phyloP scores from a whole-genome alignment of 73 alveolate species.

The Paramecium caudatum region DNA sequence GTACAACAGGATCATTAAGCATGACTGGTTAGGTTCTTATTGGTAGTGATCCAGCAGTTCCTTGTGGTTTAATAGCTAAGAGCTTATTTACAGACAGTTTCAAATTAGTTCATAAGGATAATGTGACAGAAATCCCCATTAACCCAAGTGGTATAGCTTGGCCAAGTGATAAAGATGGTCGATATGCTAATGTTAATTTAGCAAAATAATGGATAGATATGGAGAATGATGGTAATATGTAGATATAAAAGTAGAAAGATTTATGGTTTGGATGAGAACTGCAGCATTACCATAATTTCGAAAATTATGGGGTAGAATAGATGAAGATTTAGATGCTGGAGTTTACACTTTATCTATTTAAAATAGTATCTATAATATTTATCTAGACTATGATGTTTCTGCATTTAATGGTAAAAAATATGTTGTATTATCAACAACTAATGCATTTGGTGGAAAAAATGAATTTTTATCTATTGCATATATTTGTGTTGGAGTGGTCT shows the following conservation, averaged over 20 bases:
- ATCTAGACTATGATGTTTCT: constrained; percentile 84
- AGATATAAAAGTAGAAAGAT: constrained; percentile 77
- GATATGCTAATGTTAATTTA: constrained; percentile 72
- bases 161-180: constrained; percentile 86
- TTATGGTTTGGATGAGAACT: constrained; percentile 96
- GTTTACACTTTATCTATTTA: not conserved
- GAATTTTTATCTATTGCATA: constrained; percentile 84
- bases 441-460: constrained; percentile 91
- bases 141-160: constrained; percentile 85
- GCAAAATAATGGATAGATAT: constrained; percentile 84
- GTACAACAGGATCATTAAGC: constrained; percentile 4
- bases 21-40: constrained; percentile 12
- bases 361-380: constrained; percentile 48
- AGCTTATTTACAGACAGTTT: constrained; percentile 85
- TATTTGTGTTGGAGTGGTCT: constrained; percentile 86
- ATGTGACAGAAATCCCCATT: not conserved
- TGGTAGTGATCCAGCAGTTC: constrained; percentile 79
- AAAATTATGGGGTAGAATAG: constrained; percentile 90
- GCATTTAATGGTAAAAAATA: constrained; percentile 84
- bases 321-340: constrained; percentile 81
- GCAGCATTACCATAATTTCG: constrained; percentile 93
- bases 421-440: constrained; percentile 86
- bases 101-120: constrained; percentile 1
- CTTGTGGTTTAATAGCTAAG: constrained; percentile 93
- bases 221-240: constrained; percentile 69